phyloP scores from a whole-genome alignment of 306 rosid species.

The Prunus davidiana region DNA sequence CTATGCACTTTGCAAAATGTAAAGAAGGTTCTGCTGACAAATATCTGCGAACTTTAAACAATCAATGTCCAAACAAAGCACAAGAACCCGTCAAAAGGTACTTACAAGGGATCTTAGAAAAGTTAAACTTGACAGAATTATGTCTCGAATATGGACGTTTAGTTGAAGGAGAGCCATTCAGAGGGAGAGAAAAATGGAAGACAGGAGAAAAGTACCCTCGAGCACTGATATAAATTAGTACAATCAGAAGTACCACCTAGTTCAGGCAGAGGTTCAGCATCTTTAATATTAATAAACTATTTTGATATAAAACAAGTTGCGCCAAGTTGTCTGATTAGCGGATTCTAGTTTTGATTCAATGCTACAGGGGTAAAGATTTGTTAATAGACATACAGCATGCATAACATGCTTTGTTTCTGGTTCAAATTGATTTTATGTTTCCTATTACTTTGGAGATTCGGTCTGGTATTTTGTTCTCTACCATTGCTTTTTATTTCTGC shows the following conservation, averaged over 20 bases:
- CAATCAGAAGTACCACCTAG: background rate
- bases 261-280: background rate
- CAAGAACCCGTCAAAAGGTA: slow-evolving; percentile 27
- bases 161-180: background rate
- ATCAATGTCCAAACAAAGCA: slow-evolving; percentile 12
- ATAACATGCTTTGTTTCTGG: slow-evolving; percentile 12
- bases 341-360: background rate
- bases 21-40: slow-evolving; percentile 5
- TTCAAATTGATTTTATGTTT: background rate
- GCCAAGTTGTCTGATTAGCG: background rate
- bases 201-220: slow-evolving; percentile 12
- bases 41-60: slow-evolving; percentile 1
- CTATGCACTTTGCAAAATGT: background rate
- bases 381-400: background rate
- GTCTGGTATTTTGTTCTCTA: background rate
- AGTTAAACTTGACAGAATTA: background rate
- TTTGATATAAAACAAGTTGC: background rate
- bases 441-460: slow-evolving; percentile 8
- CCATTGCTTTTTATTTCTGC: slow-evolving; percentile 2
- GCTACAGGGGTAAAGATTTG: background rate
- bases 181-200: background rate
- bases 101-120: slow-evolving; percentile 26
- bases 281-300: too few relatives aligned
- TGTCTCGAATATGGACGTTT: slow-evolving; percentile 12
- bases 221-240: slow-evolving; percentile 12